A percentile compares a stretch with the other conserved stretches of the same genome.
Conservation (phyloP, 2,329 filamentous ascomycete genomes). For the Hypomyces rosellus region DNA sequence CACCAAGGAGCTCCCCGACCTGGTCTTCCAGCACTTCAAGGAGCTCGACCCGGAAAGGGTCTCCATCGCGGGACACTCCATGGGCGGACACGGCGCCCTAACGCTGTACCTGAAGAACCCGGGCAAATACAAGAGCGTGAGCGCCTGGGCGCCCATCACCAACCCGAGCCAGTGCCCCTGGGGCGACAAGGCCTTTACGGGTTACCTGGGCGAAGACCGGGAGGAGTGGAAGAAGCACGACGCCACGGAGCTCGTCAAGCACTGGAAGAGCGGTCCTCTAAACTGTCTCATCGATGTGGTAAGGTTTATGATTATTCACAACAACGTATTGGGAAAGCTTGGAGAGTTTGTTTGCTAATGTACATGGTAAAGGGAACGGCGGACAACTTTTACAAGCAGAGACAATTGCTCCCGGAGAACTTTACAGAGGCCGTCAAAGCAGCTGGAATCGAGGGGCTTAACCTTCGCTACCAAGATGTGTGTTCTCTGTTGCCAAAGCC, state of each 20-base stretch:
- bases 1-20: constrained; percentile 73
- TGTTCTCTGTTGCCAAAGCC: constrained; percentile 17
- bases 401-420: constrained; percentile 90
- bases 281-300: constrained; percentile 84
- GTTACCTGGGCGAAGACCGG: constrained; percentile 76
- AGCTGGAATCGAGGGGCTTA: constrained; percentile 64
- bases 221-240: constrained; percentile 84
- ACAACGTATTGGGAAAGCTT: no score
- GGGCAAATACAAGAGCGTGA: constrained; percentile 80
- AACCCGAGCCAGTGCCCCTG: constrained; percentile 84
- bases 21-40: constrained; percentile 66
- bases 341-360: neutral
- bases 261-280: constrained; percentile 64
- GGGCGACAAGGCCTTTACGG: constrained; percentile 91
- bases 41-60: constrained; percentile 64
- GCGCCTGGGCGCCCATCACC: constrained; percentile 82
- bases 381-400: constrained; percentile 95
- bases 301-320: constrained; percentile 21
- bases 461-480: constrained; percentile 74
- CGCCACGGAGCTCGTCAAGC: constrained; percentile 79
- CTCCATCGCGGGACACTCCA: constrained; percentile 87
- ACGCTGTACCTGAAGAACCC: constrained; percentile 91
- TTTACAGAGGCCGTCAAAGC: constrained; percentile 73
- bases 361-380: constrained; percentile 61
- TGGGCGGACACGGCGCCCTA: constrained; percentile 94